Evolutionary conservation across 2,329 filamentous ascomycete genomes (phyloP).

Genomic region (Exophiala sideris): DNA sequence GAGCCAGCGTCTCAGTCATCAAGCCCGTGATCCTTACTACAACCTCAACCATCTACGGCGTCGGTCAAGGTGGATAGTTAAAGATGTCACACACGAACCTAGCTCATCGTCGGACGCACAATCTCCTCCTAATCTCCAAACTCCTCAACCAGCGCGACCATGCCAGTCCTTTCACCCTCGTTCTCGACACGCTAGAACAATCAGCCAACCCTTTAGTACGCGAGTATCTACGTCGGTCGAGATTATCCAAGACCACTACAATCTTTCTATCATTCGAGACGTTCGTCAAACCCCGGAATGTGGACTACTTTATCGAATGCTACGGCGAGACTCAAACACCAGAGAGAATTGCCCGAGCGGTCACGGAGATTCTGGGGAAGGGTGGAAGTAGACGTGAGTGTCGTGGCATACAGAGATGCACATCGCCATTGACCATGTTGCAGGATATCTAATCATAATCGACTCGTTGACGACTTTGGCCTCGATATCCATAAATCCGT

Average conservation of each 20-base stretch:
- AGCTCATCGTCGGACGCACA: slow-evolving; percentile 74
- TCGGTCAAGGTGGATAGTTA: neutral
- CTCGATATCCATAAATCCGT: slow-evolving; percentile 13
- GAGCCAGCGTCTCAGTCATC: no score
- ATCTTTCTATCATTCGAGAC: slow-evolving; percentile 73
- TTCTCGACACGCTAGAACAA: slow-evolving; percentile 84
- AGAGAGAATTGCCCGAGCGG: slow-evolving; percentile 57
- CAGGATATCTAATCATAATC: slow-evolving; percentile 23
- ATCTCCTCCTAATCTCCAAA: slow-evolving; percentile 77
- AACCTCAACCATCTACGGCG: neutral
- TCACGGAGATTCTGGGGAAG: slow-evolving; percentile 43
- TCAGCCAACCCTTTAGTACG: slow-evolving; percentile 64
- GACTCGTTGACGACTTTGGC: slow-evolving; percentile 22
- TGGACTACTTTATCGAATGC: slow-evolving; percentile 66
- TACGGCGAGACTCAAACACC: slow-evolving; percentile 53
- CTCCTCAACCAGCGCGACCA: slow-evolving; percentile 74
- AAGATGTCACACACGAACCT: slow-evolving; percentile 28
- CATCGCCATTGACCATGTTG: neutral
- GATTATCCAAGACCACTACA: slow-evolving; percentile 33
- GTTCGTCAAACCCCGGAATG: slow-evolving; percentile 58
- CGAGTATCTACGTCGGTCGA: slow-evolving; percentile 73
- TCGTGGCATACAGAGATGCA: neutral
- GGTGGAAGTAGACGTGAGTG: slow-evolving; percentile 18
- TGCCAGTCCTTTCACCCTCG: slow-evolving; percentile 78
- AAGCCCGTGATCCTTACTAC: neutral